Evolutionary conservation across 2,329 filamentous ascomycete genomes (phyloP), one percentile per base, ranked within the genome.

Genomic region (Ophiocordyceps unilateralis): DNA sequence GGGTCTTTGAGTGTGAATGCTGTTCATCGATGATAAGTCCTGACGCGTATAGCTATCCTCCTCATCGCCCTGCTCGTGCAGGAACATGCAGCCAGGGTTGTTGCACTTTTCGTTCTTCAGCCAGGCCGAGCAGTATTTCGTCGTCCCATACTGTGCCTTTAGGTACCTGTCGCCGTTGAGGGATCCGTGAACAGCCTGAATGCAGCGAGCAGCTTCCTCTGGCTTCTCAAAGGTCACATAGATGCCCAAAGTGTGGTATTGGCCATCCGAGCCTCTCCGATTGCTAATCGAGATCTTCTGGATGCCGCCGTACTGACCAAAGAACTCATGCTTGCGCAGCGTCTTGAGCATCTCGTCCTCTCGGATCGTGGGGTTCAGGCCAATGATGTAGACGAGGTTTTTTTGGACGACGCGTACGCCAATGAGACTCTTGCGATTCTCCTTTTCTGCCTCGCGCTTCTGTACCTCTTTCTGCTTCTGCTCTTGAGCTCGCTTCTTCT

Each of bases 221-320:
- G 93, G 93, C 49, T 76, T 81, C 51, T 91, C 83, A 58, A 95
- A 98, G 0, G 91, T 98, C n/a, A 98, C 91, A 56, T 98, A 98
- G 41, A 98, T 89, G 40, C 91, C 91, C 5, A 98, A 81, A 0
- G 88, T 93, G 53, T 91, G 83, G 50, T 86, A 83, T 48, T 89
- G 72, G 24, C 74, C 74, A 54, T 80, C 75, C 26, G 76, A 72
- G 46, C 72, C 85, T 61, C 93, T 94, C 36, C 87, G 78, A 60
- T 94, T 95, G 69, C 88, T 96, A 50, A 98, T 93, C 43, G 94
- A 93, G 44, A 98, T 96, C 62, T 98, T 98, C 57, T 94, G 83
- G 52, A 98, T 98, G 57, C 89, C 91, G 52, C 91, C 91, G 58
- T 98, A 98, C 61, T 98, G 91, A 6, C 91, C 91, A 55, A 98